These are phyloP conservation scores for Cucurbita moschata DNA, from an alignment of 306 rosid species.

Conservation along the genomic window DNA sequence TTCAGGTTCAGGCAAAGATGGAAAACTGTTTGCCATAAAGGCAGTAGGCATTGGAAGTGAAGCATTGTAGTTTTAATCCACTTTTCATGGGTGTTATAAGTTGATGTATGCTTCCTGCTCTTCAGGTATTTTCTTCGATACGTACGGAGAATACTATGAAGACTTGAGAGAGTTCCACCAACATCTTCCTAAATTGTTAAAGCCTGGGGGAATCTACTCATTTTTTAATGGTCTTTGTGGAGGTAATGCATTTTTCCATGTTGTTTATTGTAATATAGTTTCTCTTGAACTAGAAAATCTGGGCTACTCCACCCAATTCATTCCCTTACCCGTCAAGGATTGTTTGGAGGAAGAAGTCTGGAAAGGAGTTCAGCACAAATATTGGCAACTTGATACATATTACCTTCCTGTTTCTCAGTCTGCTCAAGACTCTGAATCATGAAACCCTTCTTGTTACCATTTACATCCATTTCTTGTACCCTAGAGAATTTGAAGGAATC, in stretches of 20 bases:
- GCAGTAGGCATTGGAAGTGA: background rate
- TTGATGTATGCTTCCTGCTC: conserved; percentile 4
- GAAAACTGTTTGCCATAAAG: background rate
- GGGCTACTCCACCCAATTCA: conserved; percentile 77
- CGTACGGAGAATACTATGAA: conserved; percentile 88
- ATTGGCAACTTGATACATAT: conserved; percentile 95
- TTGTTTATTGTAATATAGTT: conserved; percentile 78
- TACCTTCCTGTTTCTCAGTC: conserved; percentile 86
- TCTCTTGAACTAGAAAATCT: conserved; percentile 77
- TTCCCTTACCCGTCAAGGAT: conserved; percentile 84
- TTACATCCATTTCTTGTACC: background rate
- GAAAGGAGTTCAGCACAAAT: conserved; percentile 91
- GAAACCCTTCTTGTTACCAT: background rate
- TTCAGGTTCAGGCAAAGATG: background rate
- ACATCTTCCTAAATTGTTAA: conserved; percentile 61
- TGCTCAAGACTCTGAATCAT: conserved; percentile 28
- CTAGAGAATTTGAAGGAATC: background rate
- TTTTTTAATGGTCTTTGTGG: conserved; percentile 93
- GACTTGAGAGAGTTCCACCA: conserved; percentile 88
- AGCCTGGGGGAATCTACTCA: conserved; percentile 77
- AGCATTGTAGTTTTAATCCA: background rate
- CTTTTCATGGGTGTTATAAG: background rate
- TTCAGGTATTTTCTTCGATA: conserved; percentile 90
- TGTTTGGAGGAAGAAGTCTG: conserved; percentile 73
- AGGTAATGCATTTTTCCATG: conserved; percentile 87